phyloP scores from a whole-genome alignment of 768 basidiomycete species.

The Amanita phalloides region DNA sequence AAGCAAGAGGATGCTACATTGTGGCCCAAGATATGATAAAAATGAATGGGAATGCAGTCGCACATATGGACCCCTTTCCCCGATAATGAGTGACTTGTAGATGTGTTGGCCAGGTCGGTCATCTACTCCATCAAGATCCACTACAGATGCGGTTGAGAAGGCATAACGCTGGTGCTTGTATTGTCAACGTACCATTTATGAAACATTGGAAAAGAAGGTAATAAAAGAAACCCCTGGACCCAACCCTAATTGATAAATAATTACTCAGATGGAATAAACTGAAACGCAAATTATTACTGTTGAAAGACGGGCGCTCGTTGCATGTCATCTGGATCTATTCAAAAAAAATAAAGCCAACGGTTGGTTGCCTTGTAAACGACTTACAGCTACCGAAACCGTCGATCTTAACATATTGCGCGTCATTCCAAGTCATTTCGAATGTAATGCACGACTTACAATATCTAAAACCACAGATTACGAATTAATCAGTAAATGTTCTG shows the following conservation, averaged over 20 bases:
- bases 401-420: slow-evolving; percentile 31
- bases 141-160: slow-evolving; percentile 21
- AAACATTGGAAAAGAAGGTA: slow-evolving; percentile 94
- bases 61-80: slow-evolving; percentile 67
- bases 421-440: slow-evolving; percentile 18
- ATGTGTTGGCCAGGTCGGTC: slow-evolving; percentile 51
- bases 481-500: not conserved
- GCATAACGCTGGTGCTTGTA: not conserved
- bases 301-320: slow-evolving; percentile 65
- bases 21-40: slow-evolving; percentile 71
- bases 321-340: slow-evolving; percentile 69
- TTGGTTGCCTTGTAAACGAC: slow-evolving; percentile 14
- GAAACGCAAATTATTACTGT: slow-evolving; percentile 29
- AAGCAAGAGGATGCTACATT: slow-evolving; percentile 60
- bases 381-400: slow-evolving; percentile 79
- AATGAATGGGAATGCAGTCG: slow-evolving; percentile 77
- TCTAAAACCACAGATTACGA: slow-evolving; percentile 8
- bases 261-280: not conserved
- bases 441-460: slow-evolving; percentile 27
- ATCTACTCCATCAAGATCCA: slow-evolving; percentile 64
- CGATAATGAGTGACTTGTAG: slow-evolving; percentile 65
- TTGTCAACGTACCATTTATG: slow-evolving; percentile 44
- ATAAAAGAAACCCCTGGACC: slow-evolving; percentile 80
- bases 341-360: not conserved
- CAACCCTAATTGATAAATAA: slow-evolving; percentile 41